phyloP scores from a whole-genome alignment of 768 basidiomycete genomes.

The Kwoniella shandongensis region DNA sequence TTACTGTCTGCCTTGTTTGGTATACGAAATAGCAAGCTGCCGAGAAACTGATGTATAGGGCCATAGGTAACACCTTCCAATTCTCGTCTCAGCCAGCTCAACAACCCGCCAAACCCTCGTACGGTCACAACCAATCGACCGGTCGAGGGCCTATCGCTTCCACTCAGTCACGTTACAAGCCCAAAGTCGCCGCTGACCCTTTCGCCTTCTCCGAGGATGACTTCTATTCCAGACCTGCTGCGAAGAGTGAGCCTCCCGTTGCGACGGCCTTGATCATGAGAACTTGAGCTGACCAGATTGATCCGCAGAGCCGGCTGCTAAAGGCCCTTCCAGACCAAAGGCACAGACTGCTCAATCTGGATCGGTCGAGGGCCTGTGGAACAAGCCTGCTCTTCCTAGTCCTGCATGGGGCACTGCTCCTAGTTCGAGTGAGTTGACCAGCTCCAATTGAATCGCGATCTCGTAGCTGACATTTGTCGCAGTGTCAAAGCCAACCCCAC shows the following conservation, averaged over 20 bases:
- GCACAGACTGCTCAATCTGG: slow-evolving; percentile 14
- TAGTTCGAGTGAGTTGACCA: slow-evolving; percentile 14
- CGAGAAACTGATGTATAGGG: neutral
- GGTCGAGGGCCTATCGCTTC: slow-evolving; percentile 35
- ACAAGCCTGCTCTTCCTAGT: slow-evolving; percentile 25
- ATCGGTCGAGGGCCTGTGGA: slow-evolving; percentile 24
- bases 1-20: no score
- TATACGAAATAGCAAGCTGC: neutral
- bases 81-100: slow-evolving; percentile 43
- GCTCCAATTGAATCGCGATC: no score
- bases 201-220: slow-evolving; percentile 53
- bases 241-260: slow-evolving; percentile 17
- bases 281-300: slow-evolving; percentile 3
- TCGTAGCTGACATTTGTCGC: slow-evolving; percentile 6
- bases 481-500: slow-evolving; percentile 21
- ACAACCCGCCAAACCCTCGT: slow-evolving; percentile 11
- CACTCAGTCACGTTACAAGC: slow-evolving; percentile 40
- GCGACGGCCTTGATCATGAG: no score
- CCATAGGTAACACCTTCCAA: slow-evolving; percentile 46
- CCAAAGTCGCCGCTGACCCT: slow-evolving; percentile 39
- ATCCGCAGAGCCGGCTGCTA: slow-evolving; percentile 16
- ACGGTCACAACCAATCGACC: slow-evolving; percentile 3
- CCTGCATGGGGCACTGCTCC: slow-evolving; percentile 42
- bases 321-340: slow-evolving; percentile 23
- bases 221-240: slow-evolving; percentile 40